phyloP scores from a whole-genome alignment of 2,329 filamentous ascomycete genomes.

The Colletotrichum neosansevieriae region DNA sequence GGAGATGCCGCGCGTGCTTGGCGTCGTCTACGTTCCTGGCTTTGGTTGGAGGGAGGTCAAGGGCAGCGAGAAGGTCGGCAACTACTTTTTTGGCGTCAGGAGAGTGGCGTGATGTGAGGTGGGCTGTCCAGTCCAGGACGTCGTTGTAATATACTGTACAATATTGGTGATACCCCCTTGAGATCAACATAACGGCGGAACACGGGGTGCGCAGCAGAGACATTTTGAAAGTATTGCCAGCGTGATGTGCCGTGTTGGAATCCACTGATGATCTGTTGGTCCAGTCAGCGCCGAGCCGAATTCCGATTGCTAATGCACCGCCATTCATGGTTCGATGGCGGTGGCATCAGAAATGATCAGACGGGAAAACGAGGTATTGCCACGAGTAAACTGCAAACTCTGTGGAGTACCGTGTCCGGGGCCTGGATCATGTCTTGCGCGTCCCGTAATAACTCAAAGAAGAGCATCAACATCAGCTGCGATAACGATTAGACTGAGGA shows the following conservation, averaged over 20 bases:
- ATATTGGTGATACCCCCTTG: conserved; percentile 23
- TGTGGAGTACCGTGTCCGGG: not conserved
- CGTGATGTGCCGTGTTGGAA: not conserved
- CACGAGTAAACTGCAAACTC: not conserved
- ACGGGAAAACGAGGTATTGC: conserved; percentile 8
- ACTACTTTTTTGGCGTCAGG: conserved; percentile 94
- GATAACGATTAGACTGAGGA: not conserved
- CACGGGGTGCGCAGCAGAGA: not conserved
- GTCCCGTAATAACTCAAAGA: not conserved
- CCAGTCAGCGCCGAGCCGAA: not conserved
- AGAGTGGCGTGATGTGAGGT: conserved; percentile 45
- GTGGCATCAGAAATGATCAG: conserved; percentile 22
- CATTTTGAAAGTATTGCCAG: not conserved
- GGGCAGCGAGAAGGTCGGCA: conserved; percentile 87
- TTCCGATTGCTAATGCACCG: conserved; percentile 21
- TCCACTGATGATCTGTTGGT: conserved; percentile 3
- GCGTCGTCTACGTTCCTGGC: conserved; percentile 90
- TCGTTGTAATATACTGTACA: conserved; percentile 31
- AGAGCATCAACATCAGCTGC: not conserved
- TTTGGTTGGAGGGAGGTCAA: conserved; percentile 88
- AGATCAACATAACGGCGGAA: not conserved
- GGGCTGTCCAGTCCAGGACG: not conserved
- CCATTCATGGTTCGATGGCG: conserved; percentile 9
- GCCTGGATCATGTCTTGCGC: not conserved
- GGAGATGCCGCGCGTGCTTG: conserved; percentile 74